Evolutionary conservation across 345 rosid genomes (phyloP).

Genomic region (Kernera saxatilis): DNA sequence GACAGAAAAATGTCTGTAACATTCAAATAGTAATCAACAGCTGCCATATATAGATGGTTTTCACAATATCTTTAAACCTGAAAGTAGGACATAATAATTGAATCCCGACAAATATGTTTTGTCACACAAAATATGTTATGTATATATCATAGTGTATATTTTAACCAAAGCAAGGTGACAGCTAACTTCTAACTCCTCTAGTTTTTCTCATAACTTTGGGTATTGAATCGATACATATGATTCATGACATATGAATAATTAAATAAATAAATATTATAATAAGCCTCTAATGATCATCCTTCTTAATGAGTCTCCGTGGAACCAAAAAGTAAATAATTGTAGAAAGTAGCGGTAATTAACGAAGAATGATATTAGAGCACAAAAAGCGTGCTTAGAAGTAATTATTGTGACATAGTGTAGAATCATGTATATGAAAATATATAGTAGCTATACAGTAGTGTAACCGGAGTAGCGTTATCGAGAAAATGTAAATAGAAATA

Average conservation of each 20-base stretch:
- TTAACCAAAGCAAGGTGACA: not conserved
- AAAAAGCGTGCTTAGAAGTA: slow-evolving; percentile 25
- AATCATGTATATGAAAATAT: not conserved
- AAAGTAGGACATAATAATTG: not conserved
- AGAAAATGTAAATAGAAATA: slow-evolving; percentile 2
- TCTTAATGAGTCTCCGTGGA: slow-evolving; percentile 5
- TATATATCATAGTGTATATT: not conserved
- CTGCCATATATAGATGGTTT: not conserved
- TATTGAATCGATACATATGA: not conserved
- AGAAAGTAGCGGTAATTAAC: slow-evolving; percentile 4
- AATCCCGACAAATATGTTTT: not conserved
- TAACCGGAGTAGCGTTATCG: not conserved
- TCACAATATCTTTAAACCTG: not conserved
- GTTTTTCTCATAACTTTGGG: not conserved
- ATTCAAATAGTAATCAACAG: not conserved
- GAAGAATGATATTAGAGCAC: not conserved
- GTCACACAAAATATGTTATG: not conserved
- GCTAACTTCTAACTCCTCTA: not conserved
- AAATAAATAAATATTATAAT: not conserved
- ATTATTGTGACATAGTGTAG: not conserved
- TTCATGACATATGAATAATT: not conserved
- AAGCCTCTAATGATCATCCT: not conserved
- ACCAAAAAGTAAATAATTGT: not conserved
- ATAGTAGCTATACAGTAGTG: not conserved
- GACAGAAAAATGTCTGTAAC: not conserved